Conservation (phyloP, 2,329 filamentous ascomycete species). For the Botryotinia globosa region DNA sequence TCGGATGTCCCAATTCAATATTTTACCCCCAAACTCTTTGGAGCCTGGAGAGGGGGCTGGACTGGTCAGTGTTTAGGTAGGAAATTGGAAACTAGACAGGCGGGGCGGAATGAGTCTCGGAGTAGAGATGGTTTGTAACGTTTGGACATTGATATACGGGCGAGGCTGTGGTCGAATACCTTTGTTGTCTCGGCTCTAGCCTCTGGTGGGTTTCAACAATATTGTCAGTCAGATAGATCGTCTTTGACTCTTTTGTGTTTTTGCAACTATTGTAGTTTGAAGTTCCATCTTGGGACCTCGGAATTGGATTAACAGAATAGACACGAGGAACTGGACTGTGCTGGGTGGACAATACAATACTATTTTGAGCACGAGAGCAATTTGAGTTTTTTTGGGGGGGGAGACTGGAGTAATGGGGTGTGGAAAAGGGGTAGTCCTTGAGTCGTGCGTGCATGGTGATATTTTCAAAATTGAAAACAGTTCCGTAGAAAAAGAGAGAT, state of each 20-base stretch:
- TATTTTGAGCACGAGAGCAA: neutral
- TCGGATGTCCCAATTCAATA: neutral
- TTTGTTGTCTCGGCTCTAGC: slow-evolving; percentile 10
- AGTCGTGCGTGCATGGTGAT: slow-evolving; percentile 5
- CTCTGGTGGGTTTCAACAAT: slow-evolving; percentile 12
- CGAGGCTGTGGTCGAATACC: slow-evolving; percentile 18
- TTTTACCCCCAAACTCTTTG: neutral
- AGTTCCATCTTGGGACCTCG: neutral
- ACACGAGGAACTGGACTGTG: neutral
- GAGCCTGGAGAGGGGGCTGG: neutral
- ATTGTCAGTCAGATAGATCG: neutral
- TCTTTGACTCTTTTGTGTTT: neutral
- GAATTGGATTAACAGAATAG: neutral
- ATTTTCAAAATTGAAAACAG: neutral
- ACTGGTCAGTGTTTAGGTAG: neutral
- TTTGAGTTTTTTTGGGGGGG: neutral
- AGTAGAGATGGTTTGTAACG: slow-evolving; percentile 8
- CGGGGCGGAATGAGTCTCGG: slow-evolving; percentile 7
- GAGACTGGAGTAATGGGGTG: neutral
- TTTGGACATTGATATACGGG: slow-evolving; percentile 17
- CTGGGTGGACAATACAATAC: neutral
- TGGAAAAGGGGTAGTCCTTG: slow-evolving; percentile 4
- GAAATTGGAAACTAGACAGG: neutral
- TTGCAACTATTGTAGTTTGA: neutral
- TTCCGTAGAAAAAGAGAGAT: neutral